Base-by-base conservation (phyloP, 768 basidiomycete genomes). In the Rhizopogon vinicolor region DNA sequence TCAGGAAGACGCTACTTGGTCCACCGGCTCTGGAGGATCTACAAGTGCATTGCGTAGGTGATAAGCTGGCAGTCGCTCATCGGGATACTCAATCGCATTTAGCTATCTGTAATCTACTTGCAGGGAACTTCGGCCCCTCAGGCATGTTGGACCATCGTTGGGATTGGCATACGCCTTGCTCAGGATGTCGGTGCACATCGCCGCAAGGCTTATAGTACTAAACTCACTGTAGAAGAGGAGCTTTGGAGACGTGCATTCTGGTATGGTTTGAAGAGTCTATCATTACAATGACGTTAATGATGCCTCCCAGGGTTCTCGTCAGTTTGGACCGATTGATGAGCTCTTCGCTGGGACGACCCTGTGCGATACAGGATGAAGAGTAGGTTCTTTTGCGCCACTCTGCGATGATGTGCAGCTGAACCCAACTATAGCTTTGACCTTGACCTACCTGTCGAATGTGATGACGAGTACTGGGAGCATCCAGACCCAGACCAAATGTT, bases 351-450 rank as follows among this genome's bases (percentile, higher is more conserved):
- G 90, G 91, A 9, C 76, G 90, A 16, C 83, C 87, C 0, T 77
- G 80, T 51, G 80, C 82, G 3, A 75, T 90, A 5, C 82, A 85
- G 48, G 86, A 89, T 44, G 87, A 87, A 67, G 89, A 89, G 83
- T 85, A 59, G 55, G 84, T 70, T 16, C 18, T 10, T 53, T 41
- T 22, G 49, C 5, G 18, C 3, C n/a, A 19, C 29, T 41, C 12
- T 29, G 3, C 22, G 16, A 25, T 19, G 25, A 56, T 37, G 44
- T 44, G 18, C 42, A 49, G 2, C 61, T 19, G 6, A 48, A n/a
- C 54, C 19, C 13, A 25, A n/a, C 49, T 13, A 41, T 42, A 86
- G 86, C 58, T 83, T 81, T 55, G 85, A 88, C 53, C 72, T 81
- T 16, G 84, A 83, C 19, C 73, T 78, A 12, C 85, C 86, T 1